Percentiles rank a stretch among this genome's conserved stretches.
Conservation (phyloP, 768 basidiomycete genomes). For the Dacryopinax spathularia region DNA sequence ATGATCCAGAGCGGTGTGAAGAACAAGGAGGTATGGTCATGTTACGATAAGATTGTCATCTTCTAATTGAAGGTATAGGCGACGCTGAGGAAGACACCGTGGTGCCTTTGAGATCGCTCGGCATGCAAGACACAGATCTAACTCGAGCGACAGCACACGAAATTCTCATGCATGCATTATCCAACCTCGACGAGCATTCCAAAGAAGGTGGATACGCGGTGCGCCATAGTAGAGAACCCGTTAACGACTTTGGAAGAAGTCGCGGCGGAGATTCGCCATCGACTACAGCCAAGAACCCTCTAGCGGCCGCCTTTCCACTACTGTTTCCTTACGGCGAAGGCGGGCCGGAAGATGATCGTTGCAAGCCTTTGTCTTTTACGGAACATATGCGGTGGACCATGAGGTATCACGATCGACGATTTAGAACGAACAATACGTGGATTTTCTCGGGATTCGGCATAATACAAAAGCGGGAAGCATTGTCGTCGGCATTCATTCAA, state of each 20-base stretch:
- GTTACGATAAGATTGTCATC: neutral
- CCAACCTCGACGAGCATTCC: slow-evolving; percentile 15
- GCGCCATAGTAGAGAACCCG: slow-evolving; percentile 13
- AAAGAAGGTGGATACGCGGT: slow-evolving; percentile 19
- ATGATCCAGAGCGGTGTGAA: slow-evolving; percentile 17
- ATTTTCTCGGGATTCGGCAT: slow-evolving; percentile 6
- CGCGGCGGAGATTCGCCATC: slow-evolving; percentile 14
- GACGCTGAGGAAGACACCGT: slow-evolving; percentile 8
- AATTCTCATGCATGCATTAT: slow-evolving; percentile 21
- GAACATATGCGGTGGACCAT: slow-evolving; percentile 7
- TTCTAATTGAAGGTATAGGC: neutral
- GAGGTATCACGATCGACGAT: slow-evolving; percentile 6
- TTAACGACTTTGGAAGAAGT: slow-evolving; percentile 17
- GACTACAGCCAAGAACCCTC: neutral
- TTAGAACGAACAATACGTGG: neutral
- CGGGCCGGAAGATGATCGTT: slow-evolving; percentile 19
- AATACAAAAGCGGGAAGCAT: neutral
- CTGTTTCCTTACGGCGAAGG: slow-evolving; percentile 28
- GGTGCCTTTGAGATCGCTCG: slow-evolving; percentile 21
- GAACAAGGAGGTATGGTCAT: slow-evolving; percentile 1
- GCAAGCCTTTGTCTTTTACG: neutral
- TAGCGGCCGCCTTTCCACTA: slow-evolving; percentile 17
- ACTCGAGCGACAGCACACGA: slow-evolving; percentile 14
- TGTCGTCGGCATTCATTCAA: neutral
- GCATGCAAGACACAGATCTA: slow-evolving; percentile 21